Evolutionary conservation across 1,284 basidiomycete species (phyloP).

Genomic region (Cryptococcus wingfieldii): DNA sequence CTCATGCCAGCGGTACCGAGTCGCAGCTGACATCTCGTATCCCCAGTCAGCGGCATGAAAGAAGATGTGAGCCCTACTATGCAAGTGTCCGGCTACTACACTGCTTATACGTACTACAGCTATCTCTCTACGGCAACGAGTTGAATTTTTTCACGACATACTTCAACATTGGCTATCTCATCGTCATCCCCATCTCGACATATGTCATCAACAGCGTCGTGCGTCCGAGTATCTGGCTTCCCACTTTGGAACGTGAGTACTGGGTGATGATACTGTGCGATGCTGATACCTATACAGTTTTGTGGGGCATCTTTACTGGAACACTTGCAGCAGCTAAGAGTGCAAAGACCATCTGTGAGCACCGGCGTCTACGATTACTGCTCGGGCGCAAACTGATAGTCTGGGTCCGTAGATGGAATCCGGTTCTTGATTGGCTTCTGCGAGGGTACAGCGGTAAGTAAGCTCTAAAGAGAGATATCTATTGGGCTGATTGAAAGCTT

Average conservation of each 20-base stretch:
- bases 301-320: conserved; percentile 16
- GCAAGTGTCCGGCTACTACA: background rate
- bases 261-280: background rate
- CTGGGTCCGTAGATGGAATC: conserved; percentile 6
- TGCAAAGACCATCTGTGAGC: conserved; percentile 9
- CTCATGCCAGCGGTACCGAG: too few species aligned
- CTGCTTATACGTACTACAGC: background rate
- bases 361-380: background rate
- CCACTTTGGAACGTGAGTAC: conserved; percentile 7
- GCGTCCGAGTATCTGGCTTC: conserved; percentile 17
- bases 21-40: background rate
- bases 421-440: conserved; percentile 17
- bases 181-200: conserved; percentile 13
- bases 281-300: background rate
- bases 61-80: conserved; percentile 9
- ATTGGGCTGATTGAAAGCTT: too few species aligned
- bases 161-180: conserved; percentile 16
- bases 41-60: conserved; percentile 11
- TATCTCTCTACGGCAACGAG: conserved; percentile 8
- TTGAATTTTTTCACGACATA: conserved; percentile 15
- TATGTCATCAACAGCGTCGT: conserved; percentile 14
- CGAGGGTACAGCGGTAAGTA: conserved; percentile 18
- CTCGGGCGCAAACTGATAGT: too few species aligned
- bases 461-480: background rate
- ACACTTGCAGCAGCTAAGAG: conserved; percentile 7